Evolutionary conservation across 1,284 basidiomycete species (phyloP).

Genomic region (Microbotryum scabiosae): DNA sequence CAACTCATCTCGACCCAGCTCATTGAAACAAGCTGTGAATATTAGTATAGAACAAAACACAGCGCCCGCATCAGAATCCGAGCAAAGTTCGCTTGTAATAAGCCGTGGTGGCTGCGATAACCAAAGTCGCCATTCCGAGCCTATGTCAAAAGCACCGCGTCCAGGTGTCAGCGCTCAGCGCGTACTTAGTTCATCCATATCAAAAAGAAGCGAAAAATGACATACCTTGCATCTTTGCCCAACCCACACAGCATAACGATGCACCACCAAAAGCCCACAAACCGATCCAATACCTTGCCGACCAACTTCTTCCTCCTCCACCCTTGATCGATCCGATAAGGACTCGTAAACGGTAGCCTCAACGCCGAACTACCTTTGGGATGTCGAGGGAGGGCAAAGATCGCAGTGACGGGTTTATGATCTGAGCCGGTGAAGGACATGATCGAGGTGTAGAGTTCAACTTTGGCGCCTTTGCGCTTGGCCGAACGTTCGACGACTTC

Average conservation of each 20-base stretch:
- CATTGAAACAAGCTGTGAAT: not conserved
- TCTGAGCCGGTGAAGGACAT: slow-evolving; percentile 17
- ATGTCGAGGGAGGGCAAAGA: slow-evolving; percentile 64
- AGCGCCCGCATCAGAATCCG: no score
- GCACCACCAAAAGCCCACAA: slow-evolving; percentile 68
- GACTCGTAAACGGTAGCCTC: slow-evolving; percentile 47
- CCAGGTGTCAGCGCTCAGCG: not conserved
- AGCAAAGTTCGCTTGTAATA: not conserved
- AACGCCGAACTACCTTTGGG: not conserved
- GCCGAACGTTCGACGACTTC: not conserved
- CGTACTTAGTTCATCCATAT: not conserved
- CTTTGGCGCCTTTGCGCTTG: not conserved
- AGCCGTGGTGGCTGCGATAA: not conserved
- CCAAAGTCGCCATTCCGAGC: slow-evolving; percentile 15
- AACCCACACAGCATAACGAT: slow-evolving; percentile 62
- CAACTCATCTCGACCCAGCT: not conserved
- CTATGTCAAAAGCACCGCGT: not conserved
- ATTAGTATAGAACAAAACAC: no score
- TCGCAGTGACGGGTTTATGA: slow-evolving; percentile 48
- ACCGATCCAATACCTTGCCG: slow-evolving; percentile 59
- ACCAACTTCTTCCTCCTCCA: slow-evolving; percentile 53
- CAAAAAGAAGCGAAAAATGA: not conserved
- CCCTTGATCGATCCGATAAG: slow-evolving; percentile 33
- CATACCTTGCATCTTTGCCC: slow-evolving; percentile 47
- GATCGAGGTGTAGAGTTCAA: slow-evolving; percentile 11